Base-by-base conservation (phyloP, 495 filamentous ascomycete genomes). In the Symbiotaphrina buchneri region DNA sequence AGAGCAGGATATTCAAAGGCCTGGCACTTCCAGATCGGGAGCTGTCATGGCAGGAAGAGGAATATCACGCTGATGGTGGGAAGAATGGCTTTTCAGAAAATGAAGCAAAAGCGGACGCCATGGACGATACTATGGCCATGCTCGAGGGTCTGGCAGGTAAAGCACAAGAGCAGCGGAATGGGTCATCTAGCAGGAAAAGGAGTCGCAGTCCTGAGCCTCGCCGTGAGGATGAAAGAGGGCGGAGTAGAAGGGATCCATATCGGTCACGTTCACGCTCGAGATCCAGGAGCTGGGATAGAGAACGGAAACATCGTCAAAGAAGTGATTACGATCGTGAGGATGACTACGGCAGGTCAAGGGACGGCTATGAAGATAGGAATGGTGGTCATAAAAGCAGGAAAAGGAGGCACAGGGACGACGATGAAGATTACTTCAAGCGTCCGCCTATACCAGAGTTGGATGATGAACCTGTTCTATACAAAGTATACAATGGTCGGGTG, bases 111-210 rank as follows among this genome's bases (percentile, higher is more conserved):
- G 45, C 42, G 10, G 70, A 70, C 44, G 73, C 71, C 18, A 79
- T 94, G 49, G 87, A 95, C 44, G 90, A 99, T 50, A 92, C 87
- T 5, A 70, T 99, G 45, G 82, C 81, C 3, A 65, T 85, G 47
- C 53, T 99, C 14, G 90, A 95, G 47, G 73, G 75, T 11, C 55
- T 95, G 24, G 83, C 80, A 31, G 65, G 70, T 10, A 84, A 85
- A 38, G 53, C 56, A 23, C 56, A 53, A 46, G 42, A 59, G 34
- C 45, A 54, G 37, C 41, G 52, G 43, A 35, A 59, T 22, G 41
- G 37, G 21, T 22, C 41, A 15, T 41, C 49, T 16, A 58, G 49
- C 32, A 52, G 68, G 39, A 90, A 81, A 48, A 63, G 79, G 40
- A 77, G 71, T 39, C 58, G 71, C 40, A 84, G 76, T 41, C 76